Conservation (phyloP, 345 rosid species). For the Eucalyptus fibrosa region DNA sequence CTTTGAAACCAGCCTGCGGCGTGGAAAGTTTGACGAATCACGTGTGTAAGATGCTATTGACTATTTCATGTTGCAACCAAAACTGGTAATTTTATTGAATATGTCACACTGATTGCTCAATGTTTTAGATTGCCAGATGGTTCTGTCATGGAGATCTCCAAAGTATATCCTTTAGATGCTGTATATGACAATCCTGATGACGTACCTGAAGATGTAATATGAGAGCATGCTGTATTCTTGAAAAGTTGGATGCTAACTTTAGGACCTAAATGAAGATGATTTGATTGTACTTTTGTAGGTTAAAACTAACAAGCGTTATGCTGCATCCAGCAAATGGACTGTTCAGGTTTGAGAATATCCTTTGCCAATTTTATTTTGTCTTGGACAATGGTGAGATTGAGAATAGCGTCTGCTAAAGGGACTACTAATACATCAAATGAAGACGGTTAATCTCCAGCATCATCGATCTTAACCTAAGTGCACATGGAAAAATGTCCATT, state of each 20-base stretch:
- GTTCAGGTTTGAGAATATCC: constrained; percentile 46
- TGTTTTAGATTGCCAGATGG: constrained; percentile 79
- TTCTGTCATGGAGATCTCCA: constrained; percentile 83
- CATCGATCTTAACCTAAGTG: background rate
- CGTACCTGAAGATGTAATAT: constrained; percentile 89
- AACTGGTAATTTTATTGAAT: background rate
- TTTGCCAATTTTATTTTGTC: background rate
- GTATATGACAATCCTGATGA: constrained; percentile 72
- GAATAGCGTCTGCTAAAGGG: background rate
- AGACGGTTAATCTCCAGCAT: background rate
- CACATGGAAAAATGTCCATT: background rate
- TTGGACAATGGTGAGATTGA: background rate
- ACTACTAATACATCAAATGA: background rate
- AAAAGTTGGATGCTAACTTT: background rate
- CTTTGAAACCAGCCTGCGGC: constrained; percentile 83
- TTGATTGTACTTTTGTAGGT: constrained; percentile 32
- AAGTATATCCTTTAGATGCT: constrained; percentile 91
- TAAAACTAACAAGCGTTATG: constrained; percentile 77
- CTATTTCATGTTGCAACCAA: background rate
- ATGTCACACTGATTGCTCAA: background rate
- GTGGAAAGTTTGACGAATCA: constrained; percentile 92
- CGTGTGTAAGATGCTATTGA: constrained; percentile 49
- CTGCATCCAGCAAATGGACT: constrained; percentile 93
- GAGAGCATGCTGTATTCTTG: background rate
- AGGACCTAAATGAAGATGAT: background rate